Conservation (phyloP, 495 filamentous ascomycete species). For the Ascodesmis nigricans region DNA sequence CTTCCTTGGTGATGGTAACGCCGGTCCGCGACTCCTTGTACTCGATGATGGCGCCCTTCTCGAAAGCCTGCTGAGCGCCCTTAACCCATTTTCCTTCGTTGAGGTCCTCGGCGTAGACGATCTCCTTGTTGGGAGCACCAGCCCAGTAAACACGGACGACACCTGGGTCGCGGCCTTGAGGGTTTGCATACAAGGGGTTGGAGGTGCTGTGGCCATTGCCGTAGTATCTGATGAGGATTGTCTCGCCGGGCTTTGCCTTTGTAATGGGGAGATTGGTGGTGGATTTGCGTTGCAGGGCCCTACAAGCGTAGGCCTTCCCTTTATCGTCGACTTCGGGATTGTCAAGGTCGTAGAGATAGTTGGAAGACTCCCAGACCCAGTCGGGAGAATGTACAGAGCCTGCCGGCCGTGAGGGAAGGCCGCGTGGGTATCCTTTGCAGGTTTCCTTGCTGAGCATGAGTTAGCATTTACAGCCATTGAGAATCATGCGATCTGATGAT, state of each 20-base stretch:
- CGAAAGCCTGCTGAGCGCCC: constrained; percentile 17
- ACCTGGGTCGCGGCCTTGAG: constrained; percentile 17
- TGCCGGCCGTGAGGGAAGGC: not conserved
- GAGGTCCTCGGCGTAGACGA: constrained; percentile 11
- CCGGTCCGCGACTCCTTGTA: not conserved
- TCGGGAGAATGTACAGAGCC: constrained; percentile 3
- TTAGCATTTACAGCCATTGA: not conserved
- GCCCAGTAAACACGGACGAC: constrained; percentile 19
- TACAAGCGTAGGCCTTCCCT: constrained; percentile 6
- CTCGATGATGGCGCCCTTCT: constrained; percentile 6
- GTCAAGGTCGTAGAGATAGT: constrained; percentile 16
- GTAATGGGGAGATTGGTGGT: constrained; percentile 9
- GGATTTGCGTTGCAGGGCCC: constrained; percentile 6
- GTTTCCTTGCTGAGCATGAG: not conserved
- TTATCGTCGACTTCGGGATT: constrained; percentile 3
- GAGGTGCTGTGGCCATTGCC: constrained; percentile 18
- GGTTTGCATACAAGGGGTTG: constrained; percentile 12
- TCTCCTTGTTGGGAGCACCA: constrained; percentile 13
- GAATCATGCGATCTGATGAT: not conserved
- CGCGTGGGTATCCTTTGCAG: constrained; percentile 16
- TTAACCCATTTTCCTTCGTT: constrained; percentile 14
- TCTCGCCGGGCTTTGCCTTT: constrained; percentile 13
- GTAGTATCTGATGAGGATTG: constrained; percentile 14
- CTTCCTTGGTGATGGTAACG: no score
- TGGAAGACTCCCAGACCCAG: constrained; percentile 18